Conservation (phyloP, 306 rosid species). For the Dryas drummondii region DNA sequence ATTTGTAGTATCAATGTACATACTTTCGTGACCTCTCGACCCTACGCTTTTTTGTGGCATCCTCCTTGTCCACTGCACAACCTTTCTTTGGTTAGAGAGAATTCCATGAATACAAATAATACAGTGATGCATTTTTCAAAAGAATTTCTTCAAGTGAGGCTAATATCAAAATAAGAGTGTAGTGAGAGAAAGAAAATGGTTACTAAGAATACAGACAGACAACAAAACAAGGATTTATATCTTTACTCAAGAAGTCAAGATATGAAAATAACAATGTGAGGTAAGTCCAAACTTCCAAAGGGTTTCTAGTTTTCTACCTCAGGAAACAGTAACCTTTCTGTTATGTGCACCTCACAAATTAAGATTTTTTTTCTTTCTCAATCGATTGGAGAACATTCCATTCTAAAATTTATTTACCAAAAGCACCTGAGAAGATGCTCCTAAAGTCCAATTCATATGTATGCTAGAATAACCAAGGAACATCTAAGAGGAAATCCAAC, state of each 20-base stretch:
- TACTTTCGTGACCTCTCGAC: conserved; percentile 96
- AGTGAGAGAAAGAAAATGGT: not conserved
- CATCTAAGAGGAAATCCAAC: not conserved
- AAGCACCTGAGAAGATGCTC: not conserved
- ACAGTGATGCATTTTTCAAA: not conserved
- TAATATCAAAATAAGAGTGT: not conserved
- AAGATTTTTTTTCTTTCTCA: not conserved
- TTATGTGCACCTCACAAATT: not conserved
- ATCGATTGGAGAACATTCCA: not conserved
- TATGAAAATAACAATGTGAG: not conserved
- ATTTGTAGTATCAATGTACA: conserved; percentile 28
- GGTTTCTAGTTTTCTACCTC: too few relatives aligned
- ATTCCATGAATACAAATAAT: not conserved
- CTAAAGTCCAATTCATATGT: not conserved
- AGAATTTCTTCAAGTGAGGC: not conserved
- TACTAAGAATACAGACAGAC: too few relatives aligned
- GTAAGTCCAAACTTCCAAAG: not conserved
- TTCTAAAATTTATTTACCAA: not conserved
- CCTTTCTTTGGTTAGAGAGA: conserved; percentile 26
- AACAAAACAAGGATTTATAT: too few relatives aligned
- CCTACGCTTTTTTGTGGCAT: conserved; percentile 86
- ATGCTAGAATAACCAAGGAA: not conserved
- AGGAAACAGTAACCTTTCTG: not conserved
- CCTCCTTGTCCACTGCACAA: conserved; percentile 77
- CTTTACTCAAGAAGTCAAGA: not conserved